phyloP scores from a whole-genome alignment of 2,329 filamentous ascomycete genomes.

The Hortaea werneckii region DNA sequence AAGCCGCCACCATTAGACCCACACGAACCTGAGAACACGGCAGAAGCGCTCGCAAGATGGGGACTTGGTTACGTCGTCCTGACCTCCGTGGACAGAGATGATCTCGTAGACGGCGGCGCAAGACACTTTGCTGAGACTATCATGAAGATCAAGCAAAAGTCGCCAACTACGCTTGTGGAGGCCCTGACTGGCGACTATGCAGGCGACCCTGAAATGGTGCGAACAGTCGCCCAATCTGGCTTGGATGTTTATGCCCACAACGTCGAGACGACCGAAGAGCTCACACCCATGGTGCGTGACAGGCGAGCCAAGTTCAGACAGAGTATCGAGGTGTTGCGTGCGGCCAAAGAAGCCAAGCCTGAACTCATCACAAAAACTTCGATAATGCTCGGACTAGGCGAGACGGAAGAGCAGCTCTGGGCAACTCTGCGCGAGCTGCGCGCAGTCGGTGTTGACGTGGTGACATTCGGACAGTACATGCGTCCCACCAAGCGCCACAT shows the following conservation, averaged over 20 bases:
- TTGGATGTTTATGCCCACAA: constrained; percentile 97
- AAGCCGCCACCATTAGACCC: constrained; percentile 72
- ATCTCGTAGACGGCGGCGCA: constrained; percentile 79
- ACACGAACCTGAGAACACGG: constrained; percentile 93
- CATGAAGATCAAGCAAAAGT: constrained; percentile 71
- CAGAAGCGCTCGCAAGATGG: constrained; percentile 86
- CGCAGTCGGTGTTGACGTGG: constrained; percentile 74
- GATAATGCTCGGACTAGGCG: constrained; percentile 90
- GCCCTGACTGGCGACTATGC: constrained; percentile 78
- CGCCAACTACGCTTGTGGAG: constrained; percentile 66
- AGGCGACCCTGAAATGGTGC: constrained; percentile 80
- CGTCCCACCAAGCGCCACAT: constrained; percentile 95
- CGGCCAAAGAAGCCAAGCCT: constrained; percentile 67
- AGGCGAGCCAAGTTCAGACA: constrained; percentile 81
- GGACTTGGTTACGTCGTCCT: constrained; percentile 92
- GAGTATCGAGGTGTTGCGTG: constrained; percentile 66
- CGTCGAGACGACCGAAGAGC: constrained; percentile 82
- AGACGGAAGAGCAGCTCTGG: constrained; percentile 79
- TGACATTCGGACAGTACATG: constrained; percentile 99
- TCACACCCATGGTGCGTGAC: constrained; percentile 85
- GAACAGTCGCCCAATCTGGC: constrained; percentile 72
- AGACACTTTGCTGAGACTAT: constrained; percentile 90
- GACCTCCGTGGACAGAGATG: constrained; percentile 88
- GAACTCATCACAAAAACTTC: constrained; percentile 96
- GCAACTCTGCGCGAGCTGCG: constrained; percentile 73